Conservation (phyloP, 805 yeast species). For the Starmera dryadoides region DNA sequence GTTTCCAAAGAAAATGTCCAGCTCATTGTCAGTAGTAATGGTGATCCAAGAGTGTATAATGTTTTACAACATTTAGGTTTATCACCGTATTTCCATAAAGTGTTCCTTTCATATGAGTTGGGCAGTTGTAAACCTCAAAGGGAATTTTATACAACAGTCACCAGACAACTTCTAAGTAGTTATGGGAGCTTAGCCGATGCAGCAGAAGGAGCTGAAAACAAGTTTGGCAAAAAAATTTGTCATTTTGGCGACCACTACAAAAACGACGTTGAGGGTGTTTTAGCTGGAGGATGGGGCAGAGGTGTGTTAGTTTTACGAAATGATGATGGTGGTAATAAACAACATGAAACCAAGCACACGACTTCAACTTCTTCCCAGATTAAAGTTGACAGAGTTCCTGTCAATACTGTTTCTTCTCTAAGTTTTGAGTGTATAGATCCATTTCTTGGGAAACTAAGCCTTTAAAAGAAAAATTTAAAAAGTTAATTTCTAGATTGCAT, state of each 20-base stretch:
- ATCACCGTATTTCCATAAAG: conserved; percentile 29
- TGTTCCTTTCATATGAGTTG: conserved; percentile 51
- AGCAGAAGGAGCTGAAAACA: conserved; percentile 3
- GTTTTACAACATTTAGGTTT: conserved; percentile 42
- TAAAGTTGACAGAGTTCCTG: too few species aligned
- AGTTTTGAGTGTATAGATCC: too few species aligned
- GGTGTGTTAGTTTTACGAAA: conserved; percentile 47
- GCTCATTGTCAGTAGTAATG: conserved; percentile 48
- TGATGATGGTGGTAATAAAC: background rate
- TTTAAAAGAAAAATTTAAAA: too few species aligned
- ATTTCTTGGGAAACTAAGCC: too few species aligned
- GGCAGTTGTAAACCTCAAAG: conserved; percentile 47
- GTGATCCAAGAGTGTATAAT: conserved; percentile 46
- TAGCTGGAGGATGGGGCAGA: conserved; percentile 48
- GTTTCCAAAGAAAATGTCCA: conserved; percentile 27
- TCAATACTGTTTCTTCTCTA: too few species aligned
- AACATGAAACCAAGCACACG: too few species aligned
- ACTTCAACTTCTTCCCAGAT: too few species aligned
- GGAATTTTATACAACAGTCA: too few species aligned
- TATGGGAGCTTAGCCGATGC: conserved; percentile 15
- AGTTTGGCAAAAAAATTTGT: conserved; percentile 33
- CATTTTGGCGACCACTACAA: conserved; percentile 60
- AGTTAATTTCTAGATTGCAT: too few species aligned
- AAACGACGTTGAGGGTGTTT: conserved; percentile 48
- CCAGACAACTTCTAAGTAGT: conserved; percentile 26